Percentiles rank a stretch among this genome's conserved stretches.
Evolutionary conservation across 306 rosid species (phyloP).

Genomic region (Casuarina glauca): DNA sequence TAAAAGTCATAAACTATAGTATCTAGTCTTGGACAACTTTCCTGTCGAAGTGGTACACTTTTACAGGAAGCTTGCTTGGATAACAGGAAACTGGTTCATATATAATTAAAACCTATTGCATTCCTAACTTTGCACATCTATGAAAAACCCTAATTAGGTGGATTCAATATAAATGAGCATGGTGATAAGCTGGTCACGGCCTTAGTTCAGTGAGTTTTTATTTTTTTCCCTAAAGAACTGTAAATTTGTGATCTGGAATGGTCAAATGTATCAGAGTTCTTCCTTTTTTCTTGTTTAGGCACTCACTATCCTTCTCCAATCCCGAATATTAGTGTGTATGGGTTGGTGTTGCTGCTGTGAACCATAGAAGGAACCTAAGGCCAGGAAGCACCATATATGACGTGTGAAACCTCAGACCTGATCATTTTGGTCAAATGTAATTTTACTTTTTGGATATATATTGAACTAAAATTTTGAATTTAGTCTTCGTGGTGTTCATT

Average conservation of each 20-base stretch:
- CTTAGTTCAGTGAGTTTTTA: not conserved
- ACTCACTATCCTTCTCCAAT: not conserved
- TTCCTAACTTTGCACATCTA: too few relatives aligned
- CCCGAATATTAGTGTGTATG: not conserved
- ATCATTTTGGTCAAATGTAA: not conserved
- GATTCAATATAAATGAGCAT: too few relatives aligned
- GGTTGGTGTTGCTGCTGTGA: too few relatives aligned
- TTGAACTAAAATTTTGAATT: not conserved
- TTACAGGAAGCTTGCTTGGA: not conserved
- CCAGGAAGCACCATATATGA: not conserved
- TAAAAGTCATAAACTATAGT: not conserved
- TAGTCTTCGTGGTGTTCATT: not conserved
- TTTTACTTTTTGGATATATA: not conserved
- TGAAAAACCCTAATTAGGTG: too few relatives aligned
- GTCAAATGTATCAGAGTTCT: not conserved
- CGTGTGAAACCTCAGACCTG: not conserved
- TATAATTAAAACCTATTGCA: not conserved
- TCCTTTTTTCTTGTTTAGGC: not conserved
- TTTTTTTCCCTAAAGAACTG: not conserved
- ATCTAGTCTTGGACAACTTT: not conserved
- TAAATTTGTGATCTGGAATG: too few relatives aligned
- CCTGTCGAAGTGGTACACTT: not conserved
- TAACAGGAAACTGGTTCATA: not conserved
- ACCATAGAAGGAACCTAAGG: not conserved
- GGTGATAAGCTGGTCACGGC: not conserved